Evolutionary conservation across 495 filamentous ascomycete species (phyloP).

Genomic region (Neurospora africana): DNA sequence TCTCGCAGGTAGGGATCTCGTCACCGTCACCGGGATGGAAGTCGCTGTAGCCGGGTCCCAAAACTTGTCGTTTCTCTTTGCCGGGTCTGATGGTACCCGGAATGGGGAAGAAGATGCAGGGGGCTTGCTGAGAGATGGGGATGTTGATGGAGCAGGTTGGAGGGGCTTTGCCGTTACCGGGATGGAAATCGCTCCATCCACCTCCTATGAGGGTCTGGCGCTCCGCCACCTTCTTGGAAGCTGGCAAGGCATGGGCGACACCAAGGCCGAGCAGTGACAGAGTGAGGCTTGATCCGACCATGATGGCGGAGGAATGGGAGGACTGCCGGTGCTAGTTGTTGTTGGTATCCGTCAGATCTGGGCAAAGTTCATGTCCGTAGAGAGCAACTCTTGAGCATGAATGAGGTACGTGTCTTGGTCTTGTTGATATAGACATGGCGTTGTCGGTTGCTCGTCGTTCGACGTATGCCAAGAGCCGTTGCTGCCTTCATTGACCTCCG

Average conservation of each 20-base stretch:
- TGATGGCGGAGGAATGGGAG: conserved; percentile 6
- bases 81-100: conserved; percentile 13
- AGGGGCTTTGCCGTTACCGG: background rate
- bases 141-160: conserved; percentile 1
- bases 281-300: conserved; percentile 20
- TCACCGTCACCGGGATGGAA: conserved; percentile 8
- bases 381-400: background rate
- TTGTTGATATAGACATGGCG: conserved; percentile 15
- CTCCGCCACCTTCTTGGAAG: conserved; percentile 8
- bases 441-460: background rate
- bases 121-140: background rate
- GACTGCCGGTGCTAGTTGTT: background rate
- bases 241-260: conserved; percentile 20
- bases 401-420: conserved; percentile 1
- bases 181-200: conserved; percentile 4
- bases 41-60: conserved; percentile 10
- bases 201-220: conserved; percentile 9
- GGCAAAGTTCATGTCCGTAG: conserved; percentile 9
- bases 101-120: conserved; percentile 14
- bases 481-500: background rate
- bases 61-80: conserved; percentile 12
- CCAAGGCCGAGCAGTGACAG: conserved; percentile 22
- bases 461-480: background rate
- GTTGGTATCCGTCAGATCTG: conserved; percentile 1
- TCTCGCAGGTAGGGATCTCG: conserved; percentile 6